Percentiles rank a stretch among this genome's conserved stretches.
Evolutionary conservation across 1,284 basidiomycete species (phyloP).

Genomic region (Exobasidium cylindrosporum): DNA sequence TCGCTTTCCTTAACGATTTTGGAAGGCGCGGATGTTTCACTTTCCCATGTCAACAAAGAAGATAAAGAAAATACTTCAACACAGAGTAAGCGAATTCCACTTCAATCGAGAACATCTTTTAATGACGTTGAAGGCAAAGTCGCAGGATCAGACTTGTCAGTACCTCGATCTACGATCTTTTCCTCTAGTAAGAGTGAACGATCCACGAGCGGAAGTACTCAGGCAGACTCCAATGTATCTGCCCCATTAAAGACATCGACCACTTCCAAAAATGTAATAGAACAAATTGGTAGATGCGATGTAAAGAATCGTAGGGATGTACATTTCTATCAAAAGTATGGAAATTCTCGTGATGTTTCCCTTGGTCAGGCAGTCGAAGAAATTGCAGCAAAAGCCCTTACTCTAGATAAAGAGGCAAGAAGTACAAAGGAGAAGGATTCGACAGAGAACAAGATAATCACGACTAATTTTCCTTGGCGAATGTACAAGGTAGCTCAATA

Average conservation of each 20-base stretch:
- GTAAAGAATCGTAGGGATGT: slow-evolving; percentile 20
- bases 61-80: background rate
- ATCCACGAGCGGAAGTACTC: background rate
- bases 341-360: slow-evolving; percentile 32
- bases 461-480: too few relatives aligned
- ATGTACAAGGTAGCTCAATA: slow-evolving; percentile 20
- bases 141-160: background rate
- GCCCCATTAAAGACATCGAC: background rate
- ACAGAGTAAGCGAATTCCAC: background rate
- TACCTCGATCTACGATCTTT: background rate
- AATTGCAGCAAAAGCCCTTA: slow-evolving; percentile 25
- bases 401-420: slow-evolving; percentile 11
- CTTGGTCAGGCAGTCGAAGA: slow-evolving; percentile 45
- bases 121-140: background rate
- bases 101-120: background rate
- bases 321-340: slow-evolving; percentile 34
- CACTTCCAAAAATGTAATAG: background rate
- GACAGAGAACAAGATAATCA: background rate
- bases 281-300: background rate
- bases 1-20: background rate
- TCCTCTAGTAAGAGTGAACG: background rate
- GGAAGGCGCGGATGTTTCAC: background rate
- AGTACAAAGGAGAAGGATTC: slow-evolving; percentile 7
- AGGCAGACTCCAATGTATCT: background rate
- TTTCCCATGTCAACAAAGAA: background rate